These are phyloP conservation scores for Nigrospora osmanthi DNA, from an alignment of 2,329 filamentous ascomycete genomes.

Conservation along the genomic window DNA sequence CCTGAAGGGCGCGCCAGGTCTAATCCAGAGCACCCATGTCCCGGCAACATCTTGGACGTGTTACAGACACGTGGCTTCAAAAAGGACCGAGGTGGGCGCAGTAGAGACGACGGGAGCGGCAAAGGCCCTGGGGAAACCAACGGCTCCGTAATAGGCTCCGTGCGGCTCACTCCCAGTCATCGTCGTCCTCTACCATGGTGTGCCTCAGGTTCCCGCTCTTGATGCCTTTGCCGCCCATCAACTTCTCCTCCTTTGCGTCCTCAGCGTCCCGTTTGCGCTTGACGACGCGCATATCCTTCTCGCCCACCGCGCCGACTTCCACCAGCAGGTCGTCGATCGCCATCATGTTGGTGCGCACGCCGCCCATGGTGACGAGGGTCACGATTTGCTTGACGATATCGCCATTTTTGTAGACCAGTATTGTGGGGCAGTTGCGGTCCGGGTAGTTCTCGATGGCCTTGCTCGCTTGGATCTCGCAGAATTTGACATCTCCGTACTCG, in stretches of 20 bases:
- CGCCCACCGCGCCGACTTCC: conserved; percentile 70
- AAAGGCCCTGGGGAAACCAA: no score
- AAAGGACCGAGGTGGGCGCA: no score
- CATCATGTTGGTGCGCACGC: conserved; percentile 60
- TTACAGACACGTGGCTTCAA: no score
- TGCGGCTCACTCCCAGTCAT: conserved; percentile 51
- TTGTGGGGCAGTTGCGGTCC: conserved; percentile 88
- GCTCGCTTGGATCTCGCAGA: conserved; percentile 87
- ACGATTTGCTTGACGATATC: conserved; percentile 89
- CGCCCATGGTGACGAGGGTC: conserved; percentile 74
- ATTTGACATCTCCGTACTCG: conserved; percentile 92
- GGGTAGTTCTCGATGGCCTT: conserved; percentile 97
- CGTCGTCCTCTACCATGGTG: conserved; percentile 40
- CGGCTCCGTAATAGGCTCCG: no score
- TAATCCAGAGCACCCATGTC: no score
- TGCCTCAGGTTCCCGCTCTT: conserved; percentile 41
- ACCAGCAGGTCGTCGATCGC: conserved; percentile 78
- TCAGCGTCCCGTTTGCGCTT: conserved; percentile 53
- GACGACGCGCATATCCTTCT: conserved; percentile 69
- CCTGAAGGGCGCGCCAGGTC: no score
- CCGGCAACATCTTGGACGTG: no score
- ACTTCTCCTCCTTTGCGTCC: conserved; percentile 51
- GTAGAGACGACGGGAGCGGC: no score
- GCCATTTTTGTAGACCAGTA: conserved; percentile 84
- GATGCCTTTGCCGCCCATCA: conserved; percentile 42